Base-by-base conservation (phyloP, 1,139 yeast species). In the Pichia sp. region DNA sequence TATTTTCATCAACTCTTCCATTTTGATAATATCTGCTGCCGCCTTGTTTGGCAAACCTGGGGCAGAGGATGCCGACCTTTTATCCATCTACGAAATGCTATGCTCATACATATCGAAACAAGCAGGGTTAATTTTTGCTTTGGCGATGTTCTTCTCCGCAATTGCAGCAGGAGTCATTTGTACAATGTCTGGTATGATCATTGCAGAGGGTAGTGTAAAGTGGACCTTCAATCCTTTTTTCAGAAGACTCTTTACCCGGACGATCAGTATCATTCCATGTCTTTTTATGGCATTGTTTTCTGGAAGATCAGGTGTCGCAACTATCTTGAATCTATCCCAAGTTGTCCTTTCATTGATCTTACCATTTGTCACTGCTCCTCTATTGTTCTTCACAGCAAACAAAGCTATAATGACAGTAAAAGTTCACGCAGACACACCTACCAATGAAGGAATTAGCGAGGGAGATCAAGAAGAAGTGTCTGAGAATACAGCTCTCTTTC, bases 321-420 rank as follows among this genome's bases (percentile, higher is more conserved):
- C 70, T 18, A 79, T 83, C 17, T 67, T 82, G 61, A 82, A 81
- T 53, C 73, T 83, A 3, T 77, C 87, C 0, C 93, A 82, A 55
- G 91, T 82, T 26, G 73, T 81, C 5, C 62, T 82, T 37, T 77
- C 86, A 33, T 65, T 82, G 43, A 66, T 81, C 32, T 62, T 82
- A 36, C 91, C 93, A 6, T 72, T 81, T 42, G 84, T 77, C 74
- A 81, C 88, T 20, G 96, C 96, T 0, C 97, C 97, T 8, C 63
- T 88, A 47, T 75, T 88, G 32, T 82, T 77, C 58, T 88, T 88
- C 59, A 87, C 96, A 0, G 74, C 86, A 44, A 72, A 74, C 35
- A 78, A 75, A 48, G 62, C 71, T 32, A 77, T 79, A 41, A 84
- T 84, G 94, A 26, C 44, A 1, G 49, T 46, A 2, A 64, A 59